Percentiles rank a stretch among this genome's conserved stretches.
Conservation (phyloP, 306 rosid genomes). For the Rosa multiflora region DNA sequence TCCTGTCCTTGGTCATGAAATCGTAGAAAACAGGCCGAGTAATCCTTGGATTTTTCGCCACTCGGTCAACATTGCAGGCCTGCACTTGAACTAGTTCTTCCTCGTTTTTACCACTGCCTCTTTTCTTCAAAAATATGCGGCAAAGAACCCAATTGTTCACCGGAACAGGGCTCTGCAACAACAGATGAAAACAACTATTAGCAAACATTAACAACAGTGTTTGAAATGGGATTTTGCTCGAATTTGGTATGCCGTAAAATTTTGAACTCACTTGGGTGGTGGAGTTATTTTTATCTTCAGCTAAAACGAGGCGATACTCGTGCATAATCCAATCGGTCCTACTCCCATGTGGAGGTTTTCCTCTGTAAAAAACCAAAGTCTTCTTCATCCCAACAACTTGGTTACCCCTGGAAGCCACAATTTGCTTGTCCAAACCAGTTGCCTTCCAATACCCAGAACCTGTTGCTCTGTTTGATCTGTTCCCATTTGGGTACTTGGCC, state of each 20-base stretch:
- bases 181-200: background rate
- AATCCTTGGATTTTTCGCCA: conserved; percentile 11
- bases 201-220: background rate
- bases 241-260: background rate
- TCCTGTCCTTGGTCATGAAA: conserved; percentile 56
- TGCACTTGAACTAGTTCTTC: conserved; percentile 26
- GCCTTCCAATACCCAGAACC: conserved; percentile 95
- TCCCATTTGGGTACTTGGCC: conserved; percentile 92
- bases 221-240: background rate
- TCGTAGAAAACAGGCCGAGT: conserved; percentile 70
- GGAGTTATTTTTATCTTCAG: conserved; percentile 25
- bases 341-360: conserved; percentile 84
- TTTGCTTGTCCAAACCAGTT: conserved; percentile 87
- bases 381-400: conserved; percentile 81
- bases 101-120: conserved; percentile 41
- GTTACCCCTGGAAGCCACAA: conserved; percentile 42
- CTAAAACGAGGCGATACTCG: conserved; percentile 69
- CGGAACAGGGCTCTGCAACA: conserved; percentile 39
- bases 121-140: conserved; percentile 88
- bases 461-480: conserved; percentile 91
- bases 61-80: conserved; percentile 6
- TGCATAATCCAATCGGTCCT: conserved; percentile 99
- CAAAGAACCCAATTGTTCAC: conserved; percentile 83
- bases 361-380: conserved; percentile 88
- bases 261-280: conserved; percentile 26